Evolutionary conservation across 768 basidiomycete genomes (phyloP).

Genomic region (Gloeopeniophorella convolvens): DNA sequence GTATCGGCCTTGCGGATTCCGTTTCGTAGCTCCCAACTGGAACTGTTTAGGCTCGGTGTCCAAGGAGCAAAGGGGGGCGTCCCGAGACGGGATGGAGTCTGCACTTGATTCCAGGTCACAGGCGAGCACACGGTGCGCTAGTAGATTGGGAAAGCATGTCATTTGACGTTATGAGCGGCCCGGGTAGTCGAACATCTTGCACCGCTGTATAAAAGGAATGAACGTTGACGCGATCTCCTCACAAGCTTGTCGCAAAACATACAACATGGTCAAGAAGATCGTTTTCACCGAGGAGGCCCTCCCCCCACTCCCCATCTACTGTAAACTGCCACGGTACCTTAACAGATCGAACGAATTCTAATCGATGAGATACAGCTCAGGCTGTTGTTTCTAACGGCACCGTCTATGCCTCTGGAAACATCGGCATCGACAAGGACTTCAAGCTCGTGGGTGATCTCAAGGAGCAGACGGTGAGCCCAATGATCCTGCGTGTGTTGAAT

Average conservation of each 20-base stretch:
- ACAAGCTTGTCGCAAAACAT: background rate
- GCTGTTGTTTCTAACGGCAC: constrained; percentile 30
- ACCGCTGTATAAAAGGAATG: background rate
- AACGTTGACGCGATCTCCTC: background rate
- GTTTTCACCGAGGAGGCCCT: constrained; percentile 28
- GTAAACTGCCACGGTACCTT: constrained; percentile 18
- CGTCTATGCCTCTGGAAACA: constrained; percentile 37
- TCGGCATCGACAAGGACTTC: constrained; percentile 30
- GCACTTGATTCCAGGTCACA: too few relatives aligned
- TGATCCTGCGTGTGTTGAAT: background rate
- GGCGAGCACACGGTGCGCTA: background rate
- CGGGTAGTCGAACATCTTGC: background rate
- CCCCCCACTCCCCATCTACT: constrained; percentile 32
- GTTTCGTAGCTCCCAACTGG: too few relatives aligned
- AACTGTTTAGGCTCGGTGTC: too few relatives aligned
- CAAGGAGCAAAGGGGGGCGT: too few relatives aligned
- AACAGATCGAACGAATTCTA: background rate
- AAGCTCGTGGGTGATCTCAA: constrained; percentile 33
- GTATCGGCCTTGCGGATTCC: too few relatives aligned
- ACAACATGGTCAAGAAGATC: constrained; percentile 27
- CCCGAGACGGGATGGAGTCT: too few relatives aligned
- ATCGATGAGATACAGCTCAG: constrained; percentile 28
- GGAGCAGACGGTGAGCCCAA: constrained; percentile 32
- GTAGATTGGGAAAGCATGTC: background rate
- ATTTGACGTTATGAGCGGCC: background rate